Evolutionary conservation across 1,284 basidiomycete species (phyloP).

Genomic region (Trichosporon sp.): DNA sequence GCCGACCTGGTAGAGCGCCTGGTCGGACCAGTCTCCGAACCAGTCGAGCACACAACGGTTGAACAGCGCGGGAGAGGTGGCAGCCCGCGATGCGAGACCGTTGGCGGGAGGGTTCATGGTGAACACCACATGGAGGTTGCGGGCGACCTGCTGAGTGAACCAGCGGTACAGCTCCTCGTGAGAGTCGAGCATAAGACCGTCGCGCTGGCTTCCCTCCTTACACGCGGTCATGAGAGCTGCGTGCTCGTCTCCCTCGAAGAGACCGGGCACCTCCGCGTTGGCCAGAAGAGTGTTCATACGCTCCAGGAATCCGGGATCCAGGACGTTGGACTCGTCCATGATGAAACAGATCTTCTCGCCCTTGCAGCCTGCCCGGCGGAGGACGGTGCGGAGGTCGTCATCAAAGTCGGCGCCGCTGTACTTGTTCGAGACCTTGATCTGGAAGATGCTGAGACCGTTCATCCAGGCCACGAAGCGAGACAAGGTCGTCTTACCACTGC

Average conservation of each 20-base stretch:
- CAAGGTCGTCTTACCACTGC: slow-evolving; percentile 96
- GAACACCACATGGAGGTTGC: slow-evolving; percentile 94
- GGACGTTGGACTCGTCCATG: slow-evolving; percentile 99
- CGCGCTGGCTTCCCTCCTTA: slow-evolving; percentile 95
- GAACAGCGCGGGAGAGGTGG: slow-evolving; percentile 95
- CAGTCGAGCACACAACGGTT: slow-evolving; percentile 97
- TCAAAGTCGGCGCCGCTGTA: slow-evolving; percentile 98
- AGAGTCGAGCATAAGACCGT: slow-evolving; percentile 96
- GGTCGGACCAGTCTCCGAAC: slow-evolving; percentile 98
- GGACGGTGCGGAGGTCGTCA: slow-evolving; percentile 87
- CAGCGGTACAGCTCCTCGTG: slow-evolving; percentile 94
- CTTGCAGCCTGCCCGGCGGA: slow-evolving; percentile 92
- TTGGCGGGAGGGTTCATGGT: slow-evolving; percentile 99
- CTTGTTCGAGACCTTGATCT: slow-evolving; percentile 97
- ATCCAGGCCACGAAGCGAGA: slow-evolving; percentile 99
- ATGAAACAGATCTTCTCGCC: slow-evolving; percentile 99
- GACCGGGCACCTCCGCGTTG: slow-evolving; percentile 98
- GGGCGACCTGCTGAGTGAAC: slow-evolving; percentile 95
- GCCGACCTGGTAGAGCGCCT: slow-evolving; percentile 93
- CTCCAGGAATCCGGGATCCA: slow-evolving; percentile 96
- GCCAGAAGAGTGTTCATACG: slow-evolving; percentile 98
- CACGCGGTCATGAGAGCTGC: slow-evolving; percentile 95
- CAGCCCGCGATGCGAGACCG: slow-evolving; percentile 87
- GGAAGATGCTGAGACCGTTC: slow-evolving; percentile 97
- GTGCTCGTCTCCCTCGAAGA: slow-evolving; percentile 98